phyloP scores from a whole-genome alignment of 1,139 yeast genomes.

The Zhuliangozyma parablackwelliae region DNA sequence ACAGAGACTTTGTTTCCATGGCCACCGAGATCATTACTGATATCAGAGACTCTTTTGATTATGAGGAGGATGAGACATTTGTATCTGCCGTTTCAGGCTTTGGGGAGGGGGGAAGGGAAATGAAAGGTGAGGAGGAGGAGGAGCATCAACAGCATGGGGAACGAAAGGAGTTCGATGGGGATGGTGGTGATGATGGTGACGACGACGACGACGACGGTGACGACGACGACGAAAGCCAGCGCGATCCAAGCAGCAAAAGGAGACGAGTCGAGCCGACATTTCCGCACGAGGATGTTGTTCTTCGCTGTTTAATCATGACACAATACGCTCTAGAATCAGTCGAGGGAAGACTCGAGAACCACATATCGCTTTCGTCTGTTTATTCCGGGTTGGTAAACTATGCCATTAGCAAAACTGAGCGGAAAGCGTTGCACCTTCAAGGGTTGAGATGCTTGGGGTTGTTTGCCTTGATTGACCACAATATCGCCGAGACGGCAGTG shows the following conservation, averaged over 20 bases:
- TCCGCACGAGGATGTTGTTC: conserved; percentile 47
- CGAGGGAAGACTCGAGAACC: conserved; percentile 60
- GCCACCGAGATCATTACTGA: conserved; percentile 85
- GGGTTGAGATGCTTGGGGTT: conserved; percentile 79
- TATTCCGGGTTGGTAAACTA: conserved; percentile 79
- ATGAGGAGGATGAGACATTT: conserved; percentile 39
- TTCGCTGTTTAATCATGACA: conserved; percentile 67
- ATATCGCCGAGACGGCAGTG: conserved; percentile 62
- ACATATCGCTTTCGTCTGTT: conserved; percentile 67
- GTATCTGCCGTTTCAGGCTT: conserved; percentile 52
- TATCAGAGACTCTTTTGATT: conserved; percentile 60
- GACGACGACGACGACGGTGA: conserved; percentile 20
- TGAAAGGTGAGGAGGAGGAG: conserved; percentile 13
- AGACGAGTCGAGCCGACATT: conserved; percentile 34
- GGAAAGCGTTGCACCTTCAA: conserved; percentile 53
- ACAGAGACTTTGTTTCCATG: conserved; percentile 79
- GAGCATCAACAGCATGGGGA: conserved; percentile 1
- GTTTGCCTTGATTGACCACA: conserved; percentile 66
- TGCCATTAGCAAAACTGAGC: conserved; percentile 61
- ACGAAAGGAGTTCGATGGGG: conserved; percentile 8
- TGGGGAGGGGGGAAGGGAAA: conserved; percentile 7
- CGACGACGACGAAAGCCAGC: conserved; percentile 17
- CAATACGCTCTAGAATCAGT: conserved; percentile 68
- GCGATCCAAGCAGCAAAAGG: conserved; percentile 18
- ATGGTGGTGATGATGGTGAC: conserved; percentile 10